phyloP scores from a whole-genome alignment of 345 rosid species.

The Sonneratia caseolaris region DNA sequence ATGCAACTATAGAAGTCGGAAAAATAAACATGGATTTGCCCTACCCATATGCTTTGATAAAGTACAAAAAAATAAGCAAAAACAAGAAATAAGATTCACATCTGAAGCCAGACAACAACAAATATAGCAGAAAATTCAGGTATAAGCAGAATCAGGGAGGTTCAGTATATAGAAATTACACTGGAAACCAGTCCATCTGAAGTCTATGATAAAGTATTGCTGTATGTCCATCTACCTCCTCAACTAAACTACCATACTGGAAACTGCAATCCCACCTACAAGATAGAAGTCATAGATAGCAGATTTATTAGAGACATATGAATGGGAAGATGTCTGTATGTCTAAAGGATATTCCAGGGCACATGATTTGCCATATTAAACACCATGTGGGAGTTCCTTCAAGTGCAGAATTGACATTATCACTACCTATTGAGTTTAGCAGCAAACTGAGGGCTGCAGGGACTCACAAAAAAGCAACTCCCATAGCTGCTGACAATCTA shows the following conservation, averaged over 20 bases:
- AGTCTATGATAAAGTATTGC: slow-evolving; percentile 93
- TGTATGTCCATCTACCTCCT: slow-evolving; percentile 99
- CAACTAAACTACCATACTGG: slow-evolving; percentile 87
- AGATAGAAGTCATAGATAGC: slow-evolving; percentile 1
- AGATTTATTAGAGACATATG: not conserved
- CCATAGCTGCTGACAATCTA: not conserved
- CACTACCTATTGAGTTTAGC: not conserved
- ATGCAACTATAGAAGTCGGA: not conserved
- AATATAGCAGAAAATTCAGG: not conserved
- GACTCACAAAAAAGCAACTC: not conserved
- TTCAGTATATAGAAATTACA: slow-evolving; percentile 33
- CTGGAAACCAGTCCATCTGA: slow-evolving; percentile 95
- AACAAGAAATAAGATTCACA: not conserved
- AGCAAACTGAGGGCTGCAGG: not conserved
- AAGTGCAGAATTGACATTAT: not conserved
- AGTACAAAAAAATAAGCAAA: not conserved
- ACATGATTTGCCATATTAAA: not conserved
- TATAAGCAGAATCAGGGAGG: not conserved
- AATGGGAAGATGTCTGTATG: not conserved
- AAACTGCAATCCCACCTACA: slow-evolving; percentile 99
- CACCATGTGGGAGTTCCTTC: not conserved
- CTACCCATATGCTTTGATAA: not conserved
- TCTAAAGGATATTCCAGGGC: not conserved
- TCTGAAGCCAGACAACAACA: not conserved
- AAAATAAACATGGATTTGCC: not conserved